These are phyloP conservation scores for Termitomyces sp. DNA, from an alignment of 768 basidiomycete genomes.

Conservation along the genomic window DNA sequence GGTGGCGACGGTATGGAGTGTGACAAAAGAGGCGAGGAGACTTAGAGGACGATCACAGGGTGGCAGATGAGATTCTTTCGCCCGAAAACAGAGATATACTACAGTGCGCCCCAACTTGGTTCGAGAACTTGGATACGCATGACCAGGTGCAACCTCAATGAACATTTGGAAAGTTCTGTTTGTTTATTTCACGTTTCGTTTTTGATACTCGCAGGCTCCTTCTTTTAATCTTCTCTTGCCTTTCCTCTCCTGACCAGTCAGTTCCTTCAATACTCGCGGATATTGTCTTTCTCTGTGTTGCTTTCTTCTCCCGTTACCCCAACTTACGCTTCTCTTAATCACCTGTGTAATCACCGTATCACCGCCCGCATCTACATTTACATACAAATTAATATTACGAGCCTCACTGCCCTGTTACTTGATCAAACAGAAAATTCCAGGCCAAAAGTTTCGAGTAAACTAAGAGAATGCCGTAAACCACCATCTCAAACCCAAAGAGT, in stretches of 20 bases:
- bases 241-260: neutral
- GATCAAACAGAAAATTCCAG: neutral
- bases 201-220: neutral
- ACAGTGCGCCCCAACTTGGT: neutral
- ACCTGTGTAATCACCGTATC: neutral
- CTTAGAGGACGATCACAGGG: constrained; percentile 4
- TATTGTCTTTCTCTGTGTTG: neutral
- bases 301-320: neutral
- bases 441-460: neutral
- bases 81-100: neutral
- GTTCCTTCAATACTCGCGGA: too few species aligned
- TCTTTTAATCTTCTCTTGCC: neutral
- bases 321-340: neutral
- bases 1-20: constrained; percentile 64
- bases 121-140: neutral
- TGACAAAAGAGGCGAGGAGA: constrained; percentile 58
- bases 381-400: neutral
- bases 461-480: neutral
- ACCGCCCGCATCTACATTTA: neutral
- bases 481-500: neutral
- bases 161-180: neutral
- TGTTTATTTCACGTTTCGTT: neutral
- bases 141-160: neutral
- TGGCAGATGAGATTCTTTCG: neutral
- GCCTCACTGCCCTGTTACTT: neutral